These are phyloP conservation scores for Ailanthus altissimus DNA, from an alignment of 345 rosid genomes.

Conservation along the genomic window DNA sequence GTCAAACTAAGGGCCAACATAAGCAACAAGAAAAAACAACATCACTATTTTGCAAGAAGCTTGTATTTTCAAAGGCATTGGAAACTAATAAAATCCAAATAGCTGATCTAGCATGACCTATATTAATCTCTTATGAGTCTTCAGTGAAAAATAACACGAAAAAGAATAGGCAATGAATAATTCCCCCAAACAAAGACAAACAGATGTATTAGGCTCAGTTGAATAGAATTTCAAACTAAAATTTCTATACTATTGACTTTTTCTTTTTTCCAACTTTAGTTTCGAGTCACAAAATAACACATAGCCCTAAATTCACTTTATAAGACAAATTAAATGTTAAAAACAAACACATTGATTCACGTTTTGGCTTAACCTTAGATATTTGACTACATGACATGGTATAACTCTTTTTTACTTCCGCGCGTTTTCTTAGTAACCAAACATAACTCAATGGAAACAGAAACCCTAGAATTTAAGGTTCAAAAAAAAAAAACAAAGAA, in stretches of 20 bases:
- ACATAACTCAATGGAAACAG: neutral
- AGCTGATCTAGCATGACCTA: neutral
- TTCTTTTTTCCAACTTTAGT: no score
- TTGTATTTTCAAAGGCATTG: neutral
- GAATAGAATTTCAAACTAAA: neutral
- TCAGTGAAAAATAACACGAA: neutral
- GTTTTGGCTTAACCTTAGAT: neutral
- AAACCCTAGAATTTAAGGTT: constrained; percentile 38
- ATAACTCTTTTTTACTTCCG: neutral
- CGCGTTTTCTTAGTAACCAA: neutral
- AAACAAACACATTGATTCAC: neutral
- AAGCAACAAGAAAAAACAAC: neutral
- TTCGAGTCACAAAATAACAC: neutral
- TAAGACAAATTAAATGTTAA: neutral
- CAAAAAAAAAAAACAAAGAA: neutral
- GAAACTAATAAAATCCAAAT: neutral
- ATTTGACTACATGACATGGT: neutral
- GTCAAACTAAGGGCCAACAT: neutral
- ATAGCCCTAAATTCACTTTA: neutral
- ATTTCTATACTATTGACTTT: neutral
- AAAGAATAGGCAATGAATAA: neutral
- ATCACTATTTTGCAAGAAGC: neutral
- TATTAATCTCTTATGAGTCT: neutral
- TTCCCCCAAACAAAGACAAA: neutral
- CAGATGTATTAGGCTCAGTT: neutral